Evolutionary conservation across 305 asterid species (phyloP), one percentile per base, ranked within the genome.

Genomic region (Fraxinus albicans): DNA sequence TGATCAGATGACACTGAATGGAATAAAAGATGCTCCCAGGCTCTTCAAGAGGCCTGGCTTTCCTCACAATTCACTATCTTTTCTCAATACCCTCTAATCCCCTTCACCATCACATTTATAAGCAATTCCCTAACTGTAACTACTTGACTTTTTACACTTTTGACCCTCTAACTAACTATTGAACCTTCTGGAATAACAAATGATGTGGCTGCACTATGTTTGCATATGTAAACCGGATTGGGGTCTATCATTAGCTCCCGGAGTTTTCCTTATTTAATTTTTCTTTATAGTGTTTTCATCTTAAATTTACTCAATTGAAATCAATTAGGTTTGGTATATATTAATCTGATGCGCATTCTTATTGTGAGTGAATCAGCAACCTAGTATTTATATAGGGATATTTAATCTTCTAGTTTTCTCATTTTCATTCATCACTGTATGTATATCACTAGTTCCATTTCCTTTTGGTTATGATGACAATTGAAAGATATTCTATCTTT

Each of bases 341-440:
- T 55, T 55, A 55, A 55, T 55, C 67, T 55, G 67, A 55, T 55
- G 67, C 27, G 21, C 67, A 55, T 55, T n/a, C 9, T 55, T 55
- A 55, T n/a, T 55, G 67, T 55, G 25, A n/a, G 58, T 78, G 81
- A 63, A 21, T 58, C 75, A 60, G 67, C 67, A 55, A 55, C 67
- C 67, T n/a, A 17, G 67, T 55, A n/a, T n/a, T 55, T 55, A 17
- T 4, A 17, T n/a, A n/a, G 67, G 67, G 25, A 6, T 29, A 7
- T 17, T 44, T 77, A 38, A 40, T 67, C 34, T 47, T 35, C 42
- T 53, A 21, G 36, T 44, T 70, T 47, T 67, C 33, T 25, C 40
- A 58, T 40, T 23, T 60, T 15, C 58, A 21, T 69, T 77, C 27
- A 5, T 55, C 53, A 12, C 27, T 12, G 3, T 77, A 31, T 6